These are phyloP conservation scores for Torulaspora indica DNA, from an alignment of 805 yeast species.

Conservation along the genomic window DNA sequence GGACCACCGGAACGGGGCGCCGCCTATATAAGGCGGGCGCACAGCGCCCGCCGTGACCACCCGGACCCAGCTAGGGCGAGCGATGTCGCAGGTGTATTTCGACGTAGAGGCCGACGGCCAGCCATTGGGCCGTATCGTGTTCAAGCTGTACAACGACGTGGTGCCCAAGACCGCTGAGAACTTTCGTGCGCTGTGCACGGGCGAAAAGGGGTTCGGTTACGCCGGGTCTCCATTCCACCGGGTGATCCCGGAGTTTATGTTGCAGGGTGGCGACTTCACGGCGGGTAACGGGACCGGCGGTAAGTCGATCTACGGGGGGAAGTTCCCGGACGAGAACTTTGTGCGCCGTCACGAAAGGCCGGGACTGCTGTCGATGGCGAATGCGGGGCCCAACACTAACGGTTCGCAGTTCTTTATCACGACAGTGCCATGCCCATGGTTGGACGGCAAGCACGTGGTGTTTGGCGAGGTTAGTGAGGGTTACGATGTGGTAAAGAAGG, in stretches of 20 bases:
- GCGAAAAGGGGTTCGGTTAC: constrained; percentile 96
- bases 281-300: constrained; percentile 97
- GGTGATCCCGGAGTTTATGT: constrained; percentile 95
- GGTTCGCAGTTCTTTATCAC: constrained; percentile 97
- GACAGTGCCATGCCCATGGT: constrained; percentile 81
- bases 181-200: constrained; percentile 92
- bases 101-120: constrained; percentile 75
- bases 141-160: constrained; percentile 83
- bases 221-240: constrained; percentile 91
- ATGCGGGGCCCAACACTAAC: constrained; percentile 97
- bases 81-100: constrained; percentile 71
- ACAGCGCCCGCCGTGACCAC: not conserved
- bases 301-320: constrained; percentile 78
- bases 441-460: constrained; percentile 92
- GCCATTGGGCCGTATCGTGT: constrained; percentile 76
- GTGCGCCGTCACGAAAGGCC: constrained; percentile 68
- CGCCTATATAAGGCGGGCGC: constrained; percentile 1
- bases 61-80: constrained; percentile 2
- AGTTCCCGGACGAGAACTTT: constrained; percentile 74
- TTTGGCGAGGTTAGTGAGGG: constrained; percentile 91
- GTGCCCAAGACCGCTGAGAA: constrained; percentile 95
- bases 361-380: constrained; percentile 91
- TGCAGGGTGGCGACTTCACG: constrained; percentile 96
- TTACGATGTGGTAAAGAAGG: constrained; percentile 74
- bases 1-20: not conserved